These are phyloP conservation scores for Cyberlindnera veronae DNA, from an alignment of 805 yeast species.

Conservation along the genomic window DNA sequence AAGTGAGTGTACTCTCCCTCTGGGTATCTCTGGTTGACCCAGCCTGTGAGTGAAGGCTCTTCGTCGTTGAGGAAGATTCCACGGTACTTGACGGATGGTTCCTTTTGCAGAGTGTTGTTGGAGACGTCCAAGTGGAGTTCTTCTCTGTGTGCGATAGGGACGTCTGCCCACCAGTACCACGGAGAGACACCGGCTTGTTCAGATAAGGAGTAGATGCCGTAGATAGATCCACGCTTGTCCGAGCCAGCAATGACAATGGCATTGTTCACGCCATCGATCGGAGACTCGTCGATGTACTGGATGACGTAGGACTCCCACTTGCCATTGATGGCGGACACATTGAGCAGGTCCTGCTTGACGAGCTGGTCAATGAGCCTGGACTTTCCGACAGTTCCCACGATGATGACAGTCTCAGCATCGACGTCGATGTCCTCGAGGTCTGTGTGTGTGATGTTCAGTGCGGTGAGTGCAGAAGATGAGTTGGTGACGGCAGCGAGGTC, in stretches of 20 bases:
- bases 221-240: slow-evolving; percentile 15
- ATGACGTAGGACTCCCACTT: slow-evolving; percentile 13
- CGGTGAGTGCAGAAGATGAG: neutral
- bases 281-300: slow-evolving; percentile 3
- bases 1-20: slow-evolving; percentile 12
- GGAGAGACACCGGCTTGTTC: slow-evolving; percentile 17
- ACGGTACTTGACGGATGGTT: slow-evolving; percentile 14
- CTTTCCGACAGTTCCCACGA: slow-evolving; percentile 14
- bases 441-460: neutral
- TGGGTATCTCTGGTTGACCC: slow-evolving; percentile 8
- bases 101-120: neutral
- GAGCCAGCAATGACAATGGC: slow-evolving; percentile 11
- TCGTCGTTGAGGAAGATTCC: slow-evolving; percentile 15
- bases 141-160: slow-evolving; percentile 4
- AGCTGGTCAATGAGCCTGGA: slow-evolving; percentile 7
- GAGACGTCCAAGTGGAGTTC: slow-evolving; percentile 6
- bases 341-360: neutral
- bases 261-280: slow-evolving; percentile 2
- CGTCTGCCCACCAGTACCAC: slow-evolving; percentile 16
- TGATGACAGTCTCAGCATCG: slow-evolving; percentile 7
- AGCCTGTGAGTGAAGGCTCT: slow-evolving; percentile 14
- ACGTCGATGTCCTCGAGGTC: neutral
- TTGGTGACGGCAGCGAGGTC: slow-evolving; percentile 9
- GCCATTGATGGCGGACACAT: slow-evolving; percentile 3
- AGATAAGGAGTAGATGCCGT: slow-evolving; percentile 11